These are phyloP conservation scores for Phycomyces blakesleeanus DNA, from an alignment of 192 early-diverging fungal species.

Conservation along the genomic window DNA sequence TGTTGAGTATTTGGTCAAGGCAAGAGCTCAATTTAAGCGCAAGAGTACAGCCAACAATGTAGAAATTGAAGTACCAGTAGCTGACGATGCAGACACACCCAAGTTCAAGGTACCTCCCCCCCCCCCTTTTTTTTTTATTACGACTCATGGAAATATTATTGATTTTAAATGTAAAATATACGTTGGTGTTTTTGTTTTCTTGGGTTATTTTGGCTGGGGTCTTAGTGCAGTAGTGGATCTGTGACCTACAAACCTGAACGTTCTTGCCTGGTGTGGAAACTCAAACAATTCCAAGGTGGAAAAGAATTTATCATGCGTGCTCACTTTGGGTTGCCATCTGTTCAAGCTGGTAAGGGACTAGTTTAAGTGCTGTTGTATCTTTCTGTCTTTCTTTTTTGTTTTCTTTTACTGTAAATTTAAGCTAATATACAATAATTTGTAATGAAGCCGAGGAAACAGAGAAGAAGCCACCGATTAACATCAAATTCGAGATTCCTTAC, in stretches of 20 bases:
- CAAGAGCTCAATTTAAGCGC: slow-evolving; percentile 96
- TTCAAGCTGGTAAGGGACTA: slow-evolving; percentile 58
- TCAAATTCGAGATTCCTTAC: slow-evolving; percentile 89
- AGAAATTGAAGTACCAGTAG: slow-evolving; percentile 96
- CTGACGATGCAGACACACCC: slow-evolving; percentile 94
- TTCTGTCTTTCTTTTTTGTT: too few species aligned
- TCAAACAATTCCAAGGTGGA: slow-evolving; percentile 97
- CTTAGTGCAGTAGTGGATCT: slow-evolving; percentile 74
- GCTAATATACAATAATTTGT: too few species aligned
- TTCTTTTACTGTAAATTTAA: too few species aligned
- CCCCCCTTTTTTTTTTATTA: too few species aligned
- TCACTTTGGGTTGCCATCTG: slow-evolving; percentile 81
- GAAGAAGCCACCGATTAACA: slow-evolving; percentile 76
- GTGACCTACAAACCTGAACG: slow-evolving; percentile 93
- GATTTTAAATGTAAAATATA: too few species aligned
- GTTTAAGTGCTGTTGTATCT: background rate
- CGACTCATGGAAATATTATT: too few species aligned
- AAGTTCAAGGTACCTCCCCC: slow-evolving; percentile 94
- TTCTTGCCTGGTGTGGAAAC: slow-evolving; percentile 94
- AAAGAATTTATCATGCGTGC: slow-evolving; percentile 93
- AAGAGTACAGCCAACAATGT: slow-evolving; percentile 97
- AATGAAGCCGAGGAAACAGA: slow-evolving; percentile 69
- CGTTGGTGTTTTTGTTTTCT: too few species aligned
- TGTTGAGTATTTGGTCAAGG: slow-evolving; percentile 96
- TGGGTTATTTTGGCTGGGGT: too few species aligned